Percentiles rank a stretch among this genome's conserved stretches.
Conservation (phyloP, 2,329 filamentous ascomycete genomes). For the Pseudocercospora ulei region DNA sequence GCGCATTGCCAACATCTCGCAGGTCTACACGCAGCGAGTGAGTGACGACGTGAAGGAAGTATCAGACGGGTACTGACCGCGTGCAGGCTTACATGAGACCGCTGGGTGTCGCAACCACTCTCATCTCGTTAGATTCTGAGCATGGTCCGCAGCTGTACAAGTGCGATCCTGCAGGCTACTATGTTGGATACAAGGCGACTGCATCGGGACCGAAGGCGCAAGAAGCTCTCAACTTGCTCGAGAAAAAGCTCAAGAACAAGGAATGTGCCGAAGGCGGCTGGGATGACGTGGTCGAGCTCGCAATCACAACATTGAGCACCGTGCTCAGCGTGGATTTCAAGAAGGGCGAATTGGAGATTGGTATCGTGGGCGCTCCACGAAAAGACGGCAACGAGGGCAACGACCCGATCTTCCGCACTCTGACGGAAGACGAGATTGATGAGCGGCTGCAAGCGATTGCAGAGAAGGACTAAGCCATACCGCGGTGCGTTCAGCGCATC, state of each 20-base stretch:
- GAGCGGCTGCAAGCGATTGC: conserved; percentile 95
- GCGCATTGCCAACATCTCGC: conserved; percentile 95
- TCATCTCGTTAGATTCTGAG: conserved; percentile 89
- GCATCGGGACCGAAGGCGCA: conserved; percentile 96
- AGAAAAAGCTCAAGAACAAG: conserved; percentile 99
- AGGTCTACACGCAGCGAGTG: conserved; percentile 97
- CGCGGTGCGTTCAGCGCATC: conserved; percentile 10
- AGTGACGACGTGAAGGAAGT: conserved; percentile 31
- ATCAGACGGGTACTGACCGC: conserved; percentile 33
- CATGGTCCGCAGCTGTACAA: conserved; percentile 93
- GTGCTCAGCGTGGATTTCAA: conserved; percentile 99
- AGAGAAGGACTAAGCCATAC: conserved; percentile 76
- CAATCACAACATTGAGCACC: conserved; percentile 87
- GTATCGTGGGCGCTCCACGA: conserved; percentile 83
- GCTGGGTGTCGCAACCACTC: conserved; percentile 85
- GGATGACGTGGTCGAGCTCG: conserved; percentile 96
- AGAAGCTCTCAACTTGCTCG: conserved; percentile 93
- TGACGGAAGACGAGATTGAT: conserved; percentile 97
- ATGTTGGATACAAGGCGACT: conserved; percentile 95
- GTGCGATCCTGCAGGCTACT: conserved; percentile 96
- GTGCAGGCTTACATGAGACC: conserved; percentile 89
- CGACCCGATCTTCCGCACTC: conserved; percentile 67
- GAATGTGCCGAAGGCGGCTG: conserved; percentile 82
- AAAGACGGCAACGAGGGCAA: conserved; percentile 74
- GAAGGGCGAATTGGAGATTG: conserved; percentile 97